phyloP scores from a whole-genome alignment of 331 rosid species.

The Prunus yedoensis region DNA sequence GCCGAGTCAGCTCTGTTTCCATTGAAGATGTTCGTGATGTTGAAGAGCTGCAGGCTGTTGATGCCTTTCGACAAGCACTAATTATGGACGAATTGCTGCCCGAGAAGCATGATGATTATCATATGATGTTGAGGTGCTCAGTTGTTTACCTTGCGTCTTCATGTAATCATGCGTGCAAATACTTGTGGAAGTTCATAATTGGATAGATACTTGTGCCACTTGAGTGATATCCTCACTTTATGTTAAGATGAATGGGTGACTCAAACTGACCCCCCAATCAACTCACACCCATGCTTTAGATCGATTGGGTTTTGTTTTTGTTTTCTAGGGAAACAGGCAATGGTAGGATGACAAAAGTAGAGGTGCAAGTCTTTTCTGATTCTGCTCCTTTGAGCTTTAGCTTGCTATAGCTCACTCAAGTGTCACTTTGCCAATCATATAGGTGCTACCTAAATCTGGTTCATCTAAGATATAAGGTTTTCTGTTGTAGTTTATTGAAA shows the following conservation, averaged over 20 bases:
- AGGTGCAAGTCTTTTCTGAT: not conserved
- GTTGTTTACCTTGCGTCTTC: conserved; percentile 4
- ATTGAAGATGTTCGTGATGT: conserved; percentile 92
- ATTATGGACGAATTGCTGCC: conserved; percentile 83
- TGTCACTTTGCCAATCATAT: not conserved
- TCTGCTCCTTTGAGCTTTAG: not conserved
- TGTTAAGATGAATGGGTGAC: not conserved
- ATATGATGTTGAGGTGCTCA: conserved; percentile 78
- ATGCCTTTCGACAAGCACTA: conserved; percentile 72
- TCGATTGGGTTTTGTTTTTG: not conserved
- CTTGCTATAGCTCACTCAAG: not conserved
- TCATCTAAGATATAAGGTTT: not conserved
- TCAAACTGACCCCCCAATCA: not conserved
- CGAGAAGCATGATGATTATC: conserved; percentile 79
- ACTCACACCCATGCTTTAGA: not conserved
- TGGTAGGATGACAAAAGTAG: not conserved
- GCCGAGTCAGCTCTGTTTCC: conserved; percentile 95
- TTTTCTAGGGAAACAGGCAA: not conserved
- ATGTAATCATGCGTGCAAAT: not conserved
- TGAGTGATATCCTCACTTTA: not conserved
- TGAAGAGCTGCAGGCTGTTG: conserved; percentile 84
- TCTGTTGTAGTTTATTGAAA: not conserved
- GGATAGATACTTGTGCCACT: not conserved
- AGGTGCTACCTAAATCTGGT: not conserved
- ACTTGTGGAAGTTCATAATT: not conserved